phyloP scores from a whole-genome alignment of 257 asterid species.

The Salvia miltiorrhiza region DNA sequence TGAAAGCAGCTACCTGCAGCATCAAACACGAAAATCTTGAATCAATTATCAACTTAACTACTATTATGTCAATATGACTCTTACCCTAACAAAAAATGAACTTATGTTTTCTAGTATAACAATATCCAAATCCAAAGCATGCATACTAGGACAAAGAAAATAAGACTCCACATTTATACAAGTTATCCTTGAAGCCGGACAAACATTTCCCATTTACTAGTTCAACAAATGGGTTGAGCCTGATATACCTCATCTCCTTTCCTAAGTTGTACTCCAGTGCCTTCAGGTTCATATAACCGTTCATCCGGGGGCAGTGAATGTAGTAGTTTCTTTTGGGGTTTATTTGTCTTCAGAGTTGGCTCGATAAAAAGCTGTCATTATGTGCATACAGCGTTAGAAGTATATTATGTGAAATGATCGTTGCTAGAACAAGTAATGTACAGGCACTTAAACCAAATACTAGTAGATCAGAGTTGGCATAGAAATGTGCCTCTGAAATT shows the following conservation, averaged over 20 bases:
- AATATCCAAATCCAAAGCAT: not conserved
- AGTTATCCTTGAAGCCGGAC: too few species aligned
- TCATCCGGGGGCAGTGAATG: constrained; percentile 69
- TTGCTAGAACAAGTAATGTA: not conserved
- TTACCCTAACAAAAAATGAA: not conserved
- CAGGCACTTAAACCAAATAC: not conserved
- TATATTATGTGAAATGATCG: not conserved
- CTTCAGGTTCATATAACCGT: constrained; percentile 53
- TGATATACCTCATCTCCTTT: constrained; percentile 90
- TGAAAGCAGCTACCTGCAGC: constrained; percentile 83
- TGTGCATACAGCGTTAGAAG: not conserved
- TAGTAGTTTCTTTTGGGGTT: constrained; percentile 59
- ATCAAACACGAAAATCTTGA: constrained; percentile 1
- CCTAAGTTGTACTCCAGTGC: constrained; percentile 60
- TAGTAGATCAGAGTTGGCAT: not conserved
- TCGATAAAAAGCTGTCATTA: constrained; percentile 72
- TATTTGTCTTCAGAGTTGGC: constrained; percentile 72
- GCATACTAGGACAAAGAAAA: not conserved
- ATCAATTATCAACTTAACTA: not conserved
- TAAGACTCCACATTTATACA: not conserved
- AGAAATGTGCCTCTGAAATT: not conserved
- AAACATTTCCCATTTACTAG: not conserved
- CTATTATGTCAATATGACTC: not conserved
- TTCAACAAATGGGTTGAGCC: not conserved
- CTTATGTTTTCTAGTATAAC: not conserved